A percentile compares a stretch with the other conserved stretches of the same genome.
phyloP scores from a whole-genome alignment of 208 protist genomes.

The Tritrichomonas foetus region DNA sequence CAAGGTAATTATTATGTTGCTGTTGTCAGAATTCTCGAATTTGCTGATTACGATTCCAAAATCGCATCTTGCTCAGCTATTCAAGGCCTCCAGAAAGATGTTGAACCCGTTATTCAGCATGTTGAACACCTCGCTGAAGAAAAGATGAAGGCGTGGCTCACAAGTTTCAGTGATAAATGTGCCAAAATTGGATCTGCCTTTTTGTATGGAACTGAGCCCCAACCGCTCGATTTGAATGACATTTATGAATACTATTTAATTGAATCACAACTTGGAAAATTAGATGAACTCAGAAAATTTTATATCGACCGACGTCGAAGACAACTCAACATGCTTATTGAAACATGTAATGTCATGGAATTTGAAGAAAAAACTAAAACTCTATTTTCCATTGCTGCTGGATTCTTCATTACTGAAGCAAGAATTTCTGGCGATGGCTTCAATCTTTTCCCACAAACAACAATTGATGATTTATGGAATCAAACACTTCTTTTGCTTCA shows the following conservation, averaged over 20 bases:
- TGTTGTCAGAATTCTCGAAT: not conserved
- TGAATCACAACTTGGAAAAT: not conserved
- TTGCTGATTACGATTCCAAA: conserved; percentile 16
- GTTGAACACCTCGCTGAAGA: not conserved
- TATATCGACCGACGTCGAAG: not conserved
- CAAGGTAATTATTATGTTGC: not conserved
- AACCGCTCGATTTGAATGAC: not conserved
- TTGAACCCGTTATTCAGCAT: not conserved
- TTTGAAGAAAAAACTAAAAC: not conserved
- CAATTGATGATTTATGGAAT: not conserved
- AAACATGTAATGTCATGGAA: not conserved
- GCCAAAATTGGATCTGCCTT: not conserved
- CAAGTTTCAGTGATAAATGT: not conserved
- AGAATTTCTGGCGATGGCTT: not conserved
- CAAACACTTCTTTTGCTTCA: not conserved
- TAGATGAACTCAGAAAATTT: not conserved
- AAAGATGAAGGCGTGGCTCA: not conserved
- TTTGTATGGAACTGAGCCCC: not conserved
- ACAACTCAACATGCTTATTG: not conserved
- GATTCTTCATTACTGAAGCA: not conserved
- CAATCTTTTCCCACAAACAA: not conserved
- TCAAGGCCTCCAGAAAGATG: not conserved
- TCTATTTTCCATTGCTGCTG: not conserved
- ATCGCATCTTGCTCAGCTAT: not conserved
- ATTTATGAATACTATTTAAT: conserved; percentile 19